These are phyloP conservation scores for Astrephomene gubernaculifera DNA, from an alignment of 139 green algal genomes.

Conservation along the genomic window DNA sequence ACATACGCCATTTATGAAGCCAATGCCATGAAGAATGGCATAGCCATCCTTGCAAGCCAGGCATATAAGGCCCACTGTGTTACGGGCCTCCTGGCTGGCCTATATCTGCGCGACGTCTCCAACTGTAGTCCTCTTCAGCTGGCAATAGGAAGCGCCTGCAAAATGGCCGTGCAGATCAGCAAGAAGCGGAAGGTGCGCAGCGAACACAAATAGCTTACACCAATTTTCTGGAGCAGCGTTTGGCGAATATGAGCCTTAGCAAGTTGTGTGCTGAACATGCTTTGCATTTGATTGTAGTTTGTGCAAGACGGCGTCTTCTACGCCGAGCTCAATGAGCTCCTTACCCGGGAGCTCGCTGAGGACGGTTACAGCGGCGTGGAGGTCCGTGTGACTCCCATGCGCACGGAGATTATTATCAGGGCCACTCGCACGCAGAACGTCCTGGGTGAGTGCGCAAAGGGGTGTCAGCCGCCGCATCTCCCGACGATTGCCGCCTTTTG, in stretches of 20 bases:
- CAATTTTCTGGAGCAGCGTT: background rate
- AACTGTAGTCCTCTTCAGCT: too few species aligned
- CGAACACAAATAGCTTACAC: too few species aligned
- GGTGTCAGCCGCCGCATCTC: too few species aligned
- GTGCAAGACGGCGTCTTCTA: conserved; percentile 99
- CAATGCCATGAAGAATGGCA: too few species aligned
- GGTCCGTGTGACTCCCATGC: conserved; percentile 97
- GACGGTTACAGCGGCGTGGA: conserved; percentile 99
- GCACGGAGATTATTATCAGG: conserved; percentile 99
- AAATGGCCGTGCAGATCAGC: conserved; percentile 60
- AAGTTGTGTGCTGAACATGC: background rate
- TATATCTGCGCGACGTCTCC: too few species aligned
- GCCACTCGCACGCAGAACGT: conserved; percentile 98
- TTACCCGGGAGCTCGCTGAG: conserved; percentile 96
- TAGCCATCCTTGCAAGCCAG: too few species aligned
- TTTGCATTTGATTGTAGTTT: conserved; percentile 88
- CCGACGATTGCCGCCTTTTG: too few species aligned
- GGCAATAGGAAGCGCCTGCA: too few species aligned
- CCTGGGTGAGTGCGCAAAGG: conserved; percentile 89
- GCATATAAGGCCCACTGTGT: too few species aligned
- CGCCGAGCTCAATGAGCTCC: conserved; percentile 99
- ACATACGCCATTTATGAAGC: too few species aligned
- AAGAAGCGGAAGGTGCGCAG: conserved; percentile 69
- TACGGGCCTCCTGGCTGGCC: too few species aligned
- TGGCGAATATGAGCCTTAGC: background rate